These are phyloP conservation scores for Aureobasidium namibiae DNA, from an alignment of 2,329 filamentous ascomycete genomes.

Conservation along the genomic window DNA sequence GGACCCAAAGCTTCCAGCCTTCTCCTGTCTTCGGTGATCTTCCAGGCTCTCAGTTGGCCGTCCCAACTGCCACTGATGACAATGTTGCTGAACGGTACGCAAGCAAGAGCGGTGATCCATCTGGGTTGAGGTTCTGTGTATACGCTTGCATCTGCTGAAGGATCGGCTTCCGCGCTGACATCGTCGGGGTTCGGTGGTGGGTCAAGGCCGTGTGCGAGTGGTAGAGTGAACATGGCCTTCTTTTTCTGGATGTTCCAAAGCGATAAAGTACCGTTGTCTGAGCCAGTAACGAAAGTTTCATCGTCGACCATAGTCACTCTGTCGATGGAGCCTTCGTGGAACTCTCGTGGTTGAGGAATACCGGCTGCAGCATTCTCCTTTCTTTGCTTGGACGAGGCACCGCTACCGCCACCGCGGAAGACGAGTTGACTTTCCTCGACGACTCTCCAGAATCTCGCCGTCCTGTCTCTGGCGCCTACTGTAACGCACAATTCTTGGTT, in stretches of 20 bases:
- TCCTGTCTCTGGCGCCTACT: conserved; percentile 84
- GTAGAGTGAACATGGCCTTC: conserved; percentile 76
- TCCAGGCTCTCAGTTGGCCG: conserved; percentile 79
- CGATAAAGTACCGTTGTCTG: conserved; percentile 78
- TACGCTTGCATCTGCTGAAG: conserved; percentile 39
- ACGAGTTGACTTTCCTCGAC: conserved; percentile 92
- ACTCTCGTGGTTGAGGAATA: conserved; percentile 34
- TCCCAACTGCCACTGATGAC: conserved; percentile 93
- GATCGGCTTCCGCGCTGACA: conserved; percentile 63
- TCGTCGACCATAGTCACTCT: conserved; percentile 84
- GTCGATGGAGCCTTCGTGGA: conserved; percentile 79
- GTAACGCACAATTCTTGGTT: conserved; percentile 83
- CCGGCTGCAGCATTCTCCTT: conserved; percentile 27
- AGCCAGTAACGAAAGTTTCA: conserved; percentile 83
- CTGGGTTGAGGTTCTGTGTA: conserved; percentile 51
- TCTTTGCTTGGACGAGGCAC: conserved; percentile 39
- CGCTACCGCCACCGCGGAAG: conserved; percentile 69
- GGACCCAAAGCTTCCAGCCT: conserved; percentile 65
- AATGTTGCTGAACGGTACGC: conserved; percentile 83
- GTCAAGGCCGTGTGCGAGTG: conserved; percentile 79
- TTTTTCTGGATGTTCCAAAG: conserved; percentile 92
- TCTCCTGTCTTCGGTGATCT: conserved; percentile 72
- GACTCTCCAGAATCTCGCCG: conserved; percentile 91
- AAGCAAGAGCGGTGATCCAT: conserved; percentile 82
- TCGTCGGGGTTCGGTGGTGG: conserved; percentile 58